Conservation (phyloP, 2,329 filamentous ascomycete genomes). For the Arachnopeziza araneosa region DNA sequence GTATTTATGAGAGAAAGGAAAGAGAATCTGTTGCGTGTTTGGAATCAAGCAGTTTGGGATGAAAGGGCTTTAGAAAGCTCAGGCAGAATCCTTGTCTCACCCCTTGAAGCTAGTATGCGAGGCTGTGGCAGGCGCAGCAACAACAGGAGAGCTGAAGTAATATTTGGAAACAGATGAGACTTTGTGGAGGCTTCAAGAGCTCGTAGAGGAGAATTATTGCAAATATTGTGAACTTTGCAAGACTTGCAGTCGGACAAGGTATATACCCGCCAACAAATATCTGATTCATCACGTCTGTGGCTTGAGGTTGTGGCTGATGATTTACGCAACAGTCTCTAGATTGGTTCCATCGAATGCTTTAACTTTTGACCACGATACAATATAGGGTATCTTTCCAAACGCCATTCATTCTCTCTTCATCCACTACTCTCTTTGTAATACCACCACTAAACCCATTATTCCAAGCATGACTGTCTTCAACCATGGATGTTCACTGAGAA, state of each 20-base stretch:
- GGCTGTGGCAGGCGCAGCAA: neutral
- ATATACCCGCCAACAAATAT: neutral
- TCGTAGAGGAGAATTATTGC: neutral
- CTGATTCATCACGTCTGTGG: neutral
- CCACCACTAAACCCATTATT: constrained; percentile 89
- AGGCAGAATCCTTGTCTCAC: neutral
- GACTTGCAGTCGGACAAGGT: neutral
- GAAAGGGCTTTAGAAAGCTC: neutral
- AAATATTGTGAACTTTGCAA: neutral
- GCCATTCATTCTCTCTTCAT: constrained; percentile 9
- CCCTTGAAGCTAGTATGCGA: constrained; percentile 4
- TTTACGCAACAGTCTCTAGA: neutral
- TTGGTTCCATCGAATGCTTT: neutral
- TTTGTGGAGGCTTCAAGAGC: neutral
- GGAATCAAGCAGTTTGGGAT: neutral
- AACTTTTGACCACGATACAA: constrained; percentile 15
- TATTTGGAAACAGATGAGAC: neutral
- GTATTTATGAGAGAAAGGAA: neutral
- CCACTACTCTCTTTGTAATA: constrained; percentile 76
- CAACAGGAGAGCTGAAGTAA: neutral
- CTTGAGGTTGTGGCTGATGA: neutral
- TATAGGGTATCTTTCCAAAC: constrained; percentile 22
- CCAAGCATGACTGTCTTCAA: constrained; percentile 92
- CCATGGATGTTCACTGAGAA: constrained; percentile 94
- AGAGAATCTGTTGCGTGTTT: neutral